Evolutionary conservation across 2,329 filamentous ascomycete genomes (phyloP).

Genomic region (Fusarium sp.): DNA sequence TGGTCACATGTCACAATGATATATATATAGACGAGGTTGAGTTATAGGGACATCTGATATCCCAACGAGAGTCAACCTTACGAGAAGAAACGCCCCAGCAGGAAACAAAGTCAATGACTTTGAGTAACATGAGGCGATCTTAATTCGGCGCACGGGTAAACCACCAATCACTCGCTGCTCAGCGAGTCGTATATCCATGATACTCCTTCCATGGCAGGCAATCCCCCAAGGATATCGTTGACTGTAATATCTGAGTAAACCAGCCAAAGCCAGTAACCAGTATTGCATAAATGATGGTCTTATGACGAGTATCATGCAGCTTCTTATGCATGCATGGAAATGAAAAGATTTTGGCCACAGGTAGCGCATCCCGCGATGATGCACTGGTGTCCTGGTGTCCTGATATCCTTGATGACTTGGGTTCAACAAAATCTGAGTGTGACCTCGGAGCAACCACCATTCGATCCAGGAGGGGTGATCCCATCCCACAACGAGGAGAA

Average conservation of each 20-base stretch:
- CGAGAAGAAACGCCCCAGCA: background rate
- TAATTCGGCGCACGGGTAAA: background rate
- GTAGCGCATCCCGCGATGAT: constrained; percentile 19
- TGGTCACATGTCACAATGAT: constrained; percentile 27
- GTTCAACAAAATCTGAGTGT: constrained; percentile 32
- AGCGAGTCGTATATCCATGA: constrained; percentile 7
- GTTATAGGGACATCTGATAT: constrained; percentile 30
- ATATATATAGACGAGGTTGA: constrained; percentile 1
- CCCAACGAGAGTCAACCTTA: constrained; percentile 8
- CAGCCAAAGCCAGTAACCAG: background rate
- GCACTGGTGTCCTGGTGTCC: constrained; percentile 10
- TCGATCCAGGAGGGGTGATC: constrained; percentile 36
- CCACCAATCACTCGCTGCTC: background rate
- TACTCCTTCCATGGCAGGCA: constrained; percentile 7
- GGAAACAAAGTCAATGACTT: constrained; percentile 1
- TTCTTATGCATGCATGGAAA: constrained; percentile 17
- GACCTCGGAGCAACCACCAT: constrained; percentile 23
- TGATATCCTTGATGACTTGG: constrained; percentile 12
- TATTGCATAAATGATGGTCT: constrained; percentile 10
- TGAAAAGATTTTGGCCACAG: constrained; percentile 10
- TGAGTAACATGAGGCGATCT: background rate
- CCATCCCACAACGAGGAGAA: constrained; percentile 12
- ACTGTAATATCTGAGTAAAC: constrained; percentile 1
- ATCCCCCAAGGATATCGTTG: background rate
- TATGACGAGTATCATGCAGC: constrained; percentile 19